A percentile compares a stretch with the other conserved stretches of the same genome.
Evolutionary conservation across 177 flowering plant genomes (phyloP).

Genomic region (Vitis hybrid): DNA sequence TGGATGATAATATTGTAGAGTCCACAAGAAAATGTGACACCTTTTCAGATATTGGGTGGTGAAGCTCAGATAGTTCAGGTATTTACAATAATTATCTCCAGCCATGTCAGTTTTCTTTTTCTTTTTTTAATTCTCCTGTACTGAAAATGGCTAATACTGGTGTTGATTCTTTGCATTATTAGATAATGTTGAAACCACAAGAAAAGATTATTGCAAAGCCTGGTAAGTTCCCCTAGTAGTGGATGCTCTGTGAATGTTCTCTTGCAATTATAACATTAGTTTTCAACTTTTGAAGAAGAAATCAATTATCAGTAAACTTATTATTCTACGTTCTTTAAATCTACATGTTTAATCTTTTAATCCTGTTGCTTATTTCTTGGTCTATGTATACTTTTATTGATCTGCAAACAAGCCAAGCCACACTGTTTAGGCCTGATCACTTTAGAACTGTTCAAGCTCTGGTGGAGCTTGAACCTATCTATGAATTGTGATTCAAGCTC

Average conservation of each 20-base stretch:
- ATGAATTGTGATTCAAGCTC: too few species aligned
- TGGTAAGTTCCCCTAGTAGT: slow-evolving; percentile 44
- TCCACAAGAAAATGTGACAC: slow-evolving; percentile 76
- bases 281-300: neutral
- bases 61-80: slow-evolving; percentile 99
- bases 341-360: neutral
- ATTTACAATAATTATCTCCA: slow-evolving; percentile 3
- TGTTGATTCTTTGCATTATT: slow-evolving; percentile 18
- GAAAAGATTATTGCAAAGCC: slow-evolving; percentile 86
- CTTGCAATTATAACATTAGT: neutral
- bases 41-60: slow-evolving; percentile 96
- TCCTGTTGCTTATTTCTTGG: too few species aligned
- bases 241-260: neutral
- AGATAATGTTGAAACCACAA: slow-evolving; percentile 96
- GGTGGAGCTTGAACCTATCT: too few species aligned
- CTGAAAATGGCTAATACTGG: neutral
- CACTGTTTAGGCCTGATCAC: too few species aligned
- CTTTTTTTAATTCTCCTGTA: neutral
- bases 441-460: too few species aligned
- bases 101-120: neutral
- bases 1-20: slow-evolving; percentile 51
- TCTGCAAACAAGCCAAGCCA: too few species aligned
- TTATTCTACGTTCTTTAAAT: too few species aligned
- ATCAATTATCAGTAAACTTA: neutral
- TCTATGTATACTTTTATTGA: too few species aligned